Evolutionary conservation across 2,329 filamentous ascomycete genomes (phyloP), one percentile per base, ranked within the genome.

Genomic region (Rutstroemia sp.): DNA sequence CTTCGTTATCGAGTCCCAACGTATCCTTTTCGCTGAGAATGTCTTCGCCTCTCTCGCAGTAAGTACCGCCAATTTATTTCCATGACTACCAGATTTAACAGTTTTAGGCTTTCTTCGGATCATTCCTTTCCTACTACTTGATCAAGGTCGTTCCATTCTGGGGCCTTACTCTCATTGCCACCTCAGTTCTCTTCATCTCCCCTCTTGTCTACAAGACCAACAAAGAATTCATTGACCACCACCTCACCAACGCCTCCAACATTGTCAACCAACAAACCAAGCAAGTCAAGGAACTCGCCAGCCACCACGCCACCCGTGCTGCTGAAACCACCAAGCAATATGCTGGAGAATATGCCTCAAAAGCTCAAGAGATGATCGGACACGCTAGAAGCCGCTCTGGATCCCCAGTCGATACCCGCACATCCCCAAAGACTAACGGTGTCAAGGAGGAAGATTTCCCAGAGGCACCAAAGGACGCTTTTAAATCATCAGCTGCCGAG

Each of bases 61-160:
- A 76, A 71, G 83, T 75, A 54, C 46, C 47, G 25, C 46, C 48
- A 5, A n/a, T 27, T 19, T 17, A 23, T 14, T 14, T 4, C 4
- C 27, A 23, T 30, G 23, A 49, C 48, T 39, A 21, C 9, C 3
- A 27, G 16, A 9, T 57, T 60, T 64, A 58, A 61, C 57, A 40
- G 50, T 54, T 39, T 51, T 42, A 87, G 82, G 80, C 82, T 57
- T 81, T 80, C 60, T 51, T 84, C 52, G 75, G 75, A 59, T 78
- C 84, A 48, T 84, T 87, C 70, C 61, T 86, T 60, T 83, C 83
- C 23, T 87, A 87, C 73, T 83, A 78, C 70, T 76, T 88, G 40
- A 79, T 85, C 71, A 88, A 87, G 76, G 74, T 87, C 59, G 78
- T 88, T 48, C 84, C 84, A 38, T 80, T 85, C 75, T 88, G 84